Percentiles rank a stretch among this genome's conserved stretches.
Conservation (phyloP, 75 land plant species). For the Sequoiadendron giganteum region DNA sequence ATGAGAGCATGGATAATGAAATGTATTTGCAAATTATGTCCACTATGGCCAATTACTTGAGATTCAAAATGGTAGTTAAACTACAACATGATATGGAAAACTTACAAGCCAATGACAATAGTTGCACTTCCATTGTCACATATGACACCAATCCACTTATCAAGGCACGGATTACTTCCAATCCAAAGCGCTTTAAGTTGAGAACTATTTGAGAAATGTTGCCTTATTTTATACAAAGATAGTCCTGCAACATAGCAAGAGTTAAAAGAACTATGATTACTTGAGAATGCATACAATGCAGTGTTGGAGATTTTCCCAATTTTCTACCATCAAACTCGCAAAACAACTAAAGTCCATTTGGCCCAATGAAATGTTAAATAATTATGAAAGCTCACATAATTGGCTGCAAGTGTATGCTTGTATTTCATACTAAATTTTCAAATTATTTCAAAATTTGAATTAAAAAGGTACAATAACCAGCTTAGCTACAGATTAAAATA, state of each 20-base stretch:
- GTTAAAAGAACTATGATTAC: not conserved
- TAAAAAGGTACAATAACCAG: not conserved
- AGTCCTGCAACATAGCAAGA: constrained; percentile 3
- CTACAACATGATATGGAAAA: not conserved
- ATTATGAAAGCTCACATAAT: not conserved
- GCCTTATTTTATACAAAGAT: constrained; percentile 8
- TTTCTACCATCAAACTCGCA: not conserved
- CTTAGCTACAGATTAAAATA: not conserved
- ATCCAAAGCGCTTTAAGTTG: not conserved
- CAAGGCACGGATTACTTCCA: constrained; percentile 7
- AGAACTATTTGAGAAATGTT: constrained; percentile 3
- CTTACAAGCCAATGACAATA: constrained; percentile 7
- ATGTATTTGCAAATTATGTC: not conserved
- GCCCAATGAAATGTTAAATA: not conserved
- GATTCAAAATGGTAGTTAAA: not conserved
- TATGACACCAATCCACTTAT: constrained; percentile 1
- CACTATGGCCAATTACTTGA: not conserved
- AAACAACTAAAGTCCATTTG: not conserved
- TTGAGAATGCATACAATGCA: not conserved
- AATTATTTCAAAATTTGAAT: not conserved
- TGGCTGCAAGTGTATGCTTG: not conserved
- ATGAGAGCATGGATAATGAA: not conserved
- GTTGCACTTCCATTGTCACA: constrained; percentile 8
- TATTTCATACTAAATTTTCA: not conserved
- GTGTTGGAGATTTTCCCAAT: not conserved